phyloP scores from a whole-genome alignment of 192 early-diverging fungal genomes.

The Coemansia sp. region DNA sequence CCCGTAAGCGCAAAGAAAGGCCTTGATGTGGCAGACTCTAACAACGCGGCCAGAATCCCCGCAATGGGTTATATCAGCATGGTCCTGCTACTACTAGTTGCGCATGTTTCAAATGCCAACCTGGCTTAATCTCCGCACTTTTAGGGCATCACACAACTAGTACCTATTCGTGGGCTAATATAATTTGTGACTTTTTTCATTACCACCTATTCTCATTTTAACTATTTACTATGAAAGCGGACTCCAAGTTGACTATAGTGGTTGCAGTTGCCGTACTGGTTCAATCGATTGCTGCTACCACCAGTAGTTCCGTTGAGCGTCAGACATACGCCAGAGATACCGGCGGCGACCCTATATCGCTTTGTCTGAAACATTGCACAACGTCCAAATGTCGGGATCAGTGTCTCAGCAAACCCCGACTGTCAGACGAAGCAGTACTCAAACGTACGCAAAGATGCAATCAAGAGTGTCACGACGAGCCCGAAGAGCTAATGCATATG shows the following conservation, averaged over 20 bases:
- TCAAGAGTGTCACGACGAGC: constrained; percentile 35
- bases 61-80: constrained; percentile 1
- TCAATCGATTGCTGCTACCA: neutral
- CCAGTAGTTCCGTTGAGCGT: neutral
- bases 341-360: neutral
- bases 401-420: neutral
- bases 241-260: neutral
- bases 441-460: constrained; percentile 44
- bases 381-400: constrained; percentile 8
- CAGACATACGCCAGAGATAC: neutral
- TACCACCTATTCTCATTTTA: neutral
- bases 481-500: constrained; percentile 39
- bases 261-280: neutral
- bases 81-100: neutral
- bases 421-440: constrained; percentile 32
- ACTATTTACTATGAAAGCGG: neutral
- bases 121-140: neutral
- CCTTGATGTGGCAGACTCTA: neutral
- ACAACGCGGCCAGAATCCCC: neutral
- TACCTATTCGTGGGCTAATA: neutral
- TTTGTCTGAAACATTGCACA: neutral
- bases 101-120: neutral
- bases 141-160: neutral
- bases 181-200: neutral
- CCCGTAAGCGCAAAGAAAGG: neutral